These are phyloP conservation scores for Lichtheimia ornata DNA, from an alignment of 371 early-diverging fungal species.

Conservation along the genomic window DNA sequence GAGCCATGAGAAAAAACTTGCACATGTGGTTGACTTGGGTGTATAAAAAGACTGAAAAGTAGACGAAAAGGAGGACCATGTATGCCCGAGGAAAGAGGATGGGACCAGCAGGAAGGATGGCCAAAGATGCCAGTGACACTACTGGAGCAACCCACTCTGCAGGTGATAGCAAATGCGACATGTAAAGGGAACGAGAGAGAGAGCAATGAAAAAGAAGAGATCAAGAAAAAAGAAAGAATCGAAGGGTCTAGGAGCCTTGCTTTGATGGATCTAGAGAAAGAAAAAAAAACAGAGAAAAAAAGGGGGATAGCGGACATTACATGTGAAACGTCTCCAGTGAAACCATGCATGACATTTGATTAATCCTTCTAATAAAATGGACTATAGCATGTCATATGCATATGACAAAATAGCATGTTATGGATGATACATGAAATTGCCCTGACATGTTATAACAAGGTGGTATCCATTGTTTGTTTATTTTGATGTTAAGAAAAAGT, in stretches of 20 bases:
- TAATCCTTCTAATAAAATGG: too few species aligned
- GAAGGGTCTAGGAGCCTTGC: conserved; percentile 2
- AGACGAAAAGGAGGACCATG: conserved; percentile 33
- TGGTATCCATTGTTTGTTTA: too few species aligned
- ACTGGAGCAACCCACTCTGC: conserved; percentile 51
- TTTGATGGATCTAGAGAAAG: neutral
- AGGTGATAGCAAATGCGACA: conserved; percentile 29
- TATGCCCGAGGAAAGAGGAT: conserved; percentile 44
- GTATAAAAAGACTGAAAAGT: conserved; percentile 41
- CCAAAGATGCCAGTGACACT: conserved; percentile 35
- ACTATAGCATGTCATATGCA: too few species aligned
- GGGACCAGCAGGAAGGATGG: conserved; percentile 41
- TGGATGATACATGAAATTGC: too few species aligned
- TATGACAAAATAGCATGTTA: too few species aligned
- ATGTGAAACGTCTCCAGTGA: conserved; percentile 8
- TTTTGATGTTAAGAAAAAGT: too few species aligned
- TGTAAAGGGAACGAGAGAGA: conserved; percentile 4
- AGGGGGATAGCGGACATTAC: conserved; percentile 5
- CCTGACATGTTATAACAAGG: too few species aligned
- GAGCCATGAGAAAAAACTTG: conserved; percentile 41
- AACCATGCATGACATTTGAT: neutral
- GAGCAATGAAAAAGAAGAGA: conserved; percentile 3
- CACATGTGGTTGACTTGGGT: conserved; percentile 46
- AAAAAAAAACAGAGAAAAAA: conserved; percentile 1
- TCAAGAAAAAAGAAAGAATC: conserved; percentile 2